phyloP scores from a whole-genome alignment of 2,329 filamentous ascomycete genomes.

The Setomelanomma holmii region DNA sequence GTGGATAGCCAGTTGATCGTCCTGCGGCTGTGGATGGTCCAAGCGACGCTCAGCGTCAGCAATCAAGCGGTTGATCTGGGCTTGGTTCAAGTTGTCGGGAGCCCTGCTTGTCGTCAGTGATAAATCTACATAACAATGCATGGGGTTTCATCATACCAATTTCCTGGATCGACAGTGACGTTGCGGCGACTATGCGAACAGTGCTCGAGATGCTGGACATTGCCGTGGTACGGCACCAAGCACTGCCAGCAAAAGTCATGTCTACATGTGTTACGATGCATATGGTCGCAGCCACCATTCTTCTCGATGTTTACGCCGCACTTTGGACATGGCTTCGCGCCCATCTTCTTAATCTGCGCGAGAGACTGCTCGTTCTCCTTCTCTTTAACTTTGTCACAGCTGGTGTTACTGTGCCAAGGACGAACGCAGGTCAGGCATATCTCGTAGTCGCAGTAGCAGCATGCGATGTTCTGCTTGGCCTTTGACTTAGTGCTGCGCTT shows the following conservation, averaged over 20 bases:
- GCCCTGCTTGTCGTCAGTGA: background rate
- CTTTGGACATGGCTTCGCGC: conserved; percentile 34
- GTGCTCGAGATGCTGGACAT: conserved; percentile 7
- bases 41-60: background rate
- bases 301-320: conserved; percentile 37
- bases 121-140: background rate
- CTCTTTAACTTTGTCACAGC: conserved; percentile 24
- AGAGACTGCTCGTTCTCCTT: conserved; percentile 23
- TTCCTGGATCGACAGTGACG: conserved; percentile 19
- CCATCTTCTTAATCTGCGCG: conserved; percentile 23
- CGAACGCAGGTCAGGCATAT: conserved; percentile 31
- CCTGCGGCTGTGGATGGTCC: background rate
- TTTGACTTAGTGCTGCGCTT: background rate
- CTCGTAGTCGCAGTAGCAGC: conserved; percentile 31
- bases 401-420: conserved; percentile 18
- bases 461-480: conserved; percentile 22
- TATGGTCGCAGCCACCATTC: conserved; percentile 34
- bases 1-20: too few species aligned
- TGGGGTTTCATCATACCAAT: conserved; percentile 8
- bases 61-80: conserved; percentile 13
- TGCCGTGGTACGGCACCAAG: conserved; percentile 9
- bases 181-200: conserved; percentile 16
- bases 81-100: conserved; percentile 3
- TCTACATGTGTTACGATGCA: conserved; percentile 34
- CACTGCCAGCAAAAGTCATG: conserved; percentile 34